Conservation (phyloP, 2,329 filamentous ascomycete species). For the Paracamarosporium sp. region DNA sequence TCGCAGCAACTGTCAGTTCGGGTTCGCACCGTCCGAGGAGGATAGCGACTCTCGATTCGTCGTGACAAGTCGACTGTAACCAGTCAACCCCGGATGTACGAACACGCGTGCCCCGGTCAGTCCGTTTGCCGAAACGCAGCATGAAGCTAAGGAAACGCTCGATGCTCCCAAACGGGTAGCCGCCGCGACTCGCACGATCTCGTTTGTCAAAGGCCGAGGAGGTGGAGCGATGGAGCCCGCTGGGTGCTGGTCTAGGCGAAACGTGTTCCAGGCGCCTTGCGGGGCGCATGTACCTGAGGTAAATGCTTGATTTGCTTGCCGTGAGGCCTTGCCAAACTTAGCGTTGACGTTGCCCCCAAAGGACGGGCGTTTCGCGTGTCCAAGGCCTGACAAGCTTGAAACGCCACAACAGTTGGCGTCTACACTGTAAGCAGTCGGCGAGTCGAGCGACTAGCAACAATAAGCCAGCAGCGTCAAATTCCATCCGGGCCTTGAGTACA, state of each 20-base stretch:
- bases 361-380: constrained; percentile 20
- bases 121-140: constrained; percentile 14
- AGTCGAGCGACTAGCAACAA: not conserved
- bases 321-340: constrained; percentile 23
- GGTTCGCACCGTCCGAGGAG: not conserved
- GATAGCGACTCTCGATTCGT: not conserved
- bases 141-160: constrained; percentile 14
- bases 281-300: constrained; percentile 14
- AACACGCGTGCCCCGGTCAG: constrained; percentile 3
- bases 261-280: constrained; percentile 17
- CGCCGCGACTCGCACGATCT: constrained; percentile 3
- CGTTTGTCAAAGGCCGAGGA: constrained; percentile 5
- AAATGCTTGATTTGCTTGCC: constrained; percentile 39
- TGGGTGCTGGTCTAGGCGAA: constrained; percentile 11
- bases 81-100: constrained; percentile 1
- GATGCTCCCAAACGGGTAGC: not conserved
- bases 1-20: not conserved
- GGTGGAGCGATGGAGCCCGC: not conserved
- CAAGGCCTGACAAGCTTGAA: constrained; percentile 17
- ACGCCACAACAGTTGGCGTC: constrained; percentile 7
- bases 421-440: constrained; percentile 1
- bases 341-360: constrained; percentile 8
- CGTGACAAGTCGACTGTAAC: not conserved
- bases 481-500: not conserved
- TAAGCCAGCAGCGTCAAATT: not conserved